phyloP scores from a whole-genome alignment of 2,329 filamentous ascomycete species.

The Penicillium sp. region DNA sequence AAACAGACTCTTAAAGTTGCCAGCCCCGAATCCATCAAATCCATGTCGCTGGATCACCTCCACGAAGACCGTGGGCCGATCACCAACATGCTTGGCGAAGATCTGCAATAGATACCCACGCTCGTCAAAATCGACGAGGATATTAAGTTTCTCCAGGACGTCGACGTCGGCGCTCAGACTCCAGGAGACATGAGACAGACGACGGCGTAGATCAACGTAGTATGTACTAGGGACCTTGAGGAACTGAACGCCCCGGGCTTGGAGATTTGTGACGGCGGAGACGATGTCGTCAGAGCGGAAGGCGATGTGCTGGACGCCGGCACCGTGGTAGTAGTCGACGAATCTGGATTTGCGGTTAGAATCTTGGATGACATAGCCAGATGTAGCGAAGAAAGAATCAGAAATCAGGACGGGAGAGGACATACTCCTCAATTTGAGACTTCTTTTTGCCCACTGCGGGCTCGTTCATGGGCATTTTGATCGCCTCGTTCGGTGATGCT shows the following conservation, averaged over 20 bases:
- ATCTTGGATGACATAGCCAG: neutral
- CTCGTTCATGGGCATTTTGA: conserved; percentile 98
- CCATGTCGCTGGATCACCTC: conserved; percentile 89
- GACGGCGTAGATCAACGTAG: conserved; percentile 71
- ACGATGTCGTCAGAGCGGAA: conserved; percentile 80
- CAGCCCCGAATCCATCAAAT: conserved; percentile 87
- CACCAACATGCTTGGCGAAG: conserved; percentile 81
- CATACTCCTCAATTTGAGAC: conserved; percentile 85
- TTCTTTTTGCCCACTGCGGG: conserved; percentile 82
- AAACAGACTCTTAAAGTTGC: conserved; percentile 90
- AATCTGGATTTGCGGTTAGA: conserved; percentile 30
- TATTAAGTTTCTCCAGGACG: conserved; percentile 71
- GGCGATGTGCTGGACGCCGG: conserved; percentile 89
- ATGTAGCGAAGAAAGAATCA: too few relatives aligned
- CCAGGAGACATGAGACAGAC: conserved; percentile 62
- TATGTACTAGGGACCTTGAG: conserved; percentile 82
- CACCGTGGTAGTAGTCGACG: conserved; percentile 80
- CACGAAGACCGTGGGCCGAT: conserved; percentile 90
- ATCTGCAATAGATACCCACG: conserved; percentile 75
- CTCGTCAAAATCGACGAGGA: conserved; percentile 91
- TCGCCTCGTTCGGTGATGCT: conserved; percentile 75
- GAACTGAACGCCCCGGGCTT: conserved; percentile 81
- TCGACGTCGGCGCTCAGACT: conserved; percentile 75
- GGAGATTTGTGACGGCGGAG: conserved; percentile 68
- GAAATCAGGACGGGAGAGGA: neutral